Evolutionary conservation across 2,329 filamentous ascomycete species (phyloP).

Genomic region (Trichoderma semiorbis): DNA sequence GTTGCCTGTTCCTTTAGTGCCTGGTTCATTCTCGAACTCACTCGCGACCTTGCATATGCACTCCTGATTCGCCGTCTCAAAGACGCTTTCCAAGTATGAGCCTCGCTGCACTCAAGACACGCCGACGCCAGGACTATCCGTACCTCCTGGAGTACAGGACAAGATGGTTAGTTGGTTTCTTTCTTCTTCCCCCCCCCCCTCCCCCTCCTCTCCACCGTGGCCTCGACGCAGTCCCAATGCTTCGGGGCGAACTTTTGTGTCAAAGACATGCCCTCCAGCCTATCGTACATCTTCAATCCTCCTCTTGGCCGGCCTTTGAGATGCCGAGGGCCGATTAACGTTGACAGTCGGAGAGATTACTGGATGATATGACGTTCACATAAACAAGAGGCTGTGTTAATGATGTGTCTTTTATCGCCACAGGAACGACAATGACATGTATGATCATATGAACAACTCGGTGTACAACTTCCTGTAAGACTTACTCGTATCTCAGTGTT

Average conservation of each 20-base stretch:
- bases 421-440: slow-evolving; percentile 94
- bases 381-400: not conserved
- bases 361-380: not conserved
- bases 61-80: not conserved
- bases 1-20: not conserved
- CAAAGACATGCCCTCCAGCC: not conserved
- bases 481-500: not conserved
- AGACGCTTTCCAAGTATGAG: slow-evolving; percentile 19
- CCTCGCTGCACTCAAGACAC: slow-evolving; percentile 50
- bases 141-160: slow-evolving; percentile 81
- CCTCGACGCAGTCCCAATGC: not conserved
- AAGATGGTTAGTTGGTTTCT: slow-evolving; percentile 60
- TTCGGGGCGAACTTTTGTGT: not conserved
- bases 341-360: not conserved
- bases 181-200: not conserved
- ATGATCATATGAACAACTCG: slow-evolving; percentile 88
- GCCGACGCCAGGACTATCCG: slow-evolving; percentile 68
- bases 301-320: not conserved
- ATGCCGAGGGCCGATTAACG: not conserved
- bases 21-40: not conserved
- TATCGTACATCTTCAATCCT: not conserved
- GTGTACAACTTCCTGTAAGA: slow-evolving; percentile 74
- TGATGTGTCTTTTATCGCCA: slow-evolving; percentile 14
- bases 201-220: not conserved
- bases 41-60: not conserved